These are phyloP conservation scores for Colletotrichum sp. DNA, from an alignment of 2,329 filamentous ascomycete genomes.

Conservation along the genomic window DNA sequence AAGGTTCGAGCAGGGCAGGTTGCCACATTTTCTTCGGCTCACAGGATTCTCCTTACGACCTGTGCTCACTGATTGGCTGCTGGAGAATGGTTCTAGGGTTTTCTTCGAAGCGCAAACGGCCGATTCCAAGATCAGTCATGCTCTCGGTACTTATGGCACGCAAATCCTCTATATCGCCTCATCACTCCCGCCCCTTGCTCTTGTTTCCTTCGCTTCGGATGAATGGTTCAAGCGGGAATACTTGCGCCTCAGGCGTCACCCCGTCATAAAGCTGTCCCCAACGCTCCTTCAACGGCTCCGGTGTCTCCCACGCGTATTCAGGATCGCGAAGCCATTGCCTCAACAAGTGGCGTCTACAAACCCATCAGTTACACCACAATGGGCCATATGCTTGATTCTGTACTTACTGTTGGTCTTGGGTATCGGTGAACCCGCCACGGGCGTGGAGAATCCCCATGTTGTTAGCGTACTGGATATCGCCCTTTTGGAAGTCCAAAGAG, in stretches of 20 bases:
- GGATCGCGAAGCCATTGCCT: constrained; percentile 55
- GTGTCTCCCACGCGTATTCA: constrained; percentile 53
- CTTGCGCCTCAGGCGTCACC: constrained; percentile 53
- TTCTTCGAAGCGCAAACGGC: neutral
- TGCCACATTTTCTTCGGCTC: neutral
- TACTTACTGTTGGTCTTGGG: constrained; percentile 45
- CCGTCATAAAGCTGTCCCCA: constrained; percentile 60
- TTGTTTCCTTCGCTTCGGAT: constrained; percentile 28
- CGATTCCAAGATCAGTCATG: neutral
- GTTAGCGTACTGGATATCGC: constrained; percentile 61
- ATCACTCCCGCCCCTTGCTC: constrained; percentile 2
- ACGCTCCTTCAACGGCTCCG: constrained; percentile 43
- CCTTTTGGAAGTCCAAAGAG: constrained; percentile 49
- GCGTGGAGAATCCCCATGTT: constrained; percentile 60
- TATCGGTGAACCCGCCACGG: constrained; percentile 52
- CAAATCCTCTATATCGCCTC: neutral
- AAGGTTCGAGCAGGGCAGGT: neutral
- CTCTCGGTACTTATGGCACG: neutral
- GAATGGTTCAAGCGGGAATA: constrained; percentile 60
- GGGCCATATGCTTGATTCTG: too few species aligned
- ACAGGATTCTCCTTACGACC: neutral
- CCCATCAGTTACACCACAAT: neutral
- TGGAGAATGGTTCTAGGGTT: neutral
- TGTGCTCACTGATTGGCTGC: neutral
- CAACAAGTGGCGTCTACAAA: constrained; percentile 49